These are phyloP conservation scores for Marchantia polymorpha DNA, from an alignment of 225 moss, liverwort and hornwort genomes.

Conservation along the genomic window DNA sequence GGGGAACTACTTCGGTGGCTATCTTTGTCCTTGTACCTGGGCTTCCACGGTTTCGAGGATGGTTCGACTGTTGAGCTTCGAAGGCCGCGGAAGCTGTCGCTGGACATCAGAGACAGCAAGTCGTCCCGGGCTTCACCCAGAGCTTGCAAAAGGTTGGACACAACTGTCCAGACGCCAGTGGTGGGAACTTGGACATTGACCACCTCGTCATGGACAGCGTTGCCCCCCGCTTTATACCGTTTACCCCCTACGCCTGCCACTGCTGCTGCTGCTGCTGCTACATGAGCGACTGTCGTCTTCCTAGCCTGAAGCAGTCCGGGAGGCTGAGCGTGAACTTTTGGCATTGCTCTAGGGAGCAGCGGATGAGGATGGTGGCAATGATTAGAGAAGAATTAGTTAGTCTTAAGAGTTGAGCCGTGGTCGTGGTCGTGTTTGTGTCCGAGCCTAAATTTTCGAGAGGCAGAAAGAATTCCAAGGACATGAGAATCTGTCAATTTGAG, in stretches of 20 bases:
- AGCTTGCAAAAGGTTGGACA: conserved; percentile 31
- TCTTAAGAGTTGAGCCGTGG: not conserved
- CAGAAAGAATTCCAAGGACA: not conserved
- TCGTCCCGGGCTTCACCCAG: conserved; percentile 33
- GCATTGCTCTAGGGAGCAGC: not conserved
- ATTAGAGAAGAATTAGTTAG: not conserved
- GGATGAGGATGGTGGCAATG: not conserved
- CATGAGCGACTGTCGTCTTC: not conserved
- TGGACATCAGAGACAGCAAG: conserved; percentile 21
- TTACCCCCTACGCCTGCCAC: not conserved
- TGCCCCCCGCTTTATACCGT: not conserved
- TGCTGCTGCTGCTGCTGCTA: not conserved
- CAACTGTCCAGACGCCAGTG: conserved; percentile 21
- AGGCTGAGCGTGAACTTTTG: not conserved
- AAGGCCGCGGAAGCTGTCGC: conserved; percentile 8
- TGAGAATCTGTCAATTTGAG: not conserved
- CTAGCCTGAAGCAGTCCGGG: not conserved
- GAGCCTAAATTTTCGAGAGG: too few relatives aligned
- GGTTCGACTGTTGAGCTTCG: not conserved
- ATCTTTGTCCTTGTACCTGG: not conserved
- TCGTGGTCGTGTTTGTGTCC: not conserved
- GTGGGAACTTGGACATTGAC: not conserved
- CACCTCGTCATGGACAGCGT: not conserved
- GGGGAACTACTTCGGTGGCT: not conserved
- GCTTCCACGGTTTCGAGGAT: not conserved